Evolutionary conservation across 192 early-diverging fungal species (phyloP).

Genomic region (Backusella morwellensis): DNA sequence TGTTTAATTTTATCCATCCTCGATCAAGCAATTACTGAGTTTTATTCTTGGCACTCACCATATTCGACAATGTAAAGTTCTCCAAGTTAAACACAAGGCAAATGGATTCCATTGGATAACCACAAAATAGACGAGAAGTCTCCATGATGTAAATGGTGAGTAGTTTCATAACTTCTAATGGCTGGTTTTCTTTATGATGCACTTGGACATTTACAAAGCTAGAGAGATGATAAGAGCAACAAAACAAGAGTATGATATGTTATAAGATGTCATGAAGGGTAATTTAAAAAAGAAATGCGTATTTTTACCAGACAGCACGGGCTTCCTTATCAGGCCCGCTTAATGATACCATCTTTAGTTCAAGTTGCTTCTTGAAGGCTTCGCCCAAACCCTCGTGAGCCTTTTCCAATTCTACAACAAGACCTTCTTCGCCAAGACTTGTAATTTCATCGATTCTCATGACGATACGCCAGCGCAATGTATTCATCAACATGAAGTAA

Average conservation of each 20-base stretch:
- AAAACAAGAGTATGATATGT: background rate
- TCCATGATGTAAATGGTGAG: constrained; percentile 74
- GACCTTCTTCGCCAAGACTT: constrained; percentile 33
- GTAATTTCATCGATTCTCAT: constrained; percentile 44
- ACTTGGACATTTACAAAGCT: constrained; percentile 51
- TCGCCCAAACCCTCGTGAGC: constrained; percentile 33
- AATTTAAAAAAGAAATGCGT: background rate
- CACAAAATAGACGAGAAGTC: constrained; percentile 60
- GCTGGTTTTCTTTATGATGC: constrained; percentile 58
- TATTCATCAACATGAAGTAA: constrained; percentile 64
- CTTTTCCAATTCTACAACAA: constrained; percentile 33
- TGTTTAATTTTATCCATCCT: background rate
- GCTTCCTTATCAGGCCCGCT: constrained; percentile 48
- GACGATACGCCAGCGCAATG: constrained; percentile 73
- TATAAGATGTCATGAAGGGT: background rate
- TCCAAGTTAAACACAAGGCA: constrained; percentile 79
- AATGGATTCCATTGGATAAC: constrained; percentile 65
- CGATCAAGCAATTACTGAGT: background rate
- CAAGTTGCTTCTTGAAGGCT: constrained; percentile 38
- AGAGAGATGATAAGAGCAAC: background rate
- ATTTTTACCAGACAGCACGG: constrained; percentile 47
- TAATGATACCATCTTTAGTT: constrained; percentile 44
- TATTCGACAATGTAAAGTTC: constrained; percentile 72
- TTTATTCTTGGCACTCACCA: constrained; percentile 33
- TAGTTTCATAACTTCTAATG: constrained; percentile 60